Base-by-base conservation (phyloP, 257 asterid species). In the Petrea volubilis region DNA sequence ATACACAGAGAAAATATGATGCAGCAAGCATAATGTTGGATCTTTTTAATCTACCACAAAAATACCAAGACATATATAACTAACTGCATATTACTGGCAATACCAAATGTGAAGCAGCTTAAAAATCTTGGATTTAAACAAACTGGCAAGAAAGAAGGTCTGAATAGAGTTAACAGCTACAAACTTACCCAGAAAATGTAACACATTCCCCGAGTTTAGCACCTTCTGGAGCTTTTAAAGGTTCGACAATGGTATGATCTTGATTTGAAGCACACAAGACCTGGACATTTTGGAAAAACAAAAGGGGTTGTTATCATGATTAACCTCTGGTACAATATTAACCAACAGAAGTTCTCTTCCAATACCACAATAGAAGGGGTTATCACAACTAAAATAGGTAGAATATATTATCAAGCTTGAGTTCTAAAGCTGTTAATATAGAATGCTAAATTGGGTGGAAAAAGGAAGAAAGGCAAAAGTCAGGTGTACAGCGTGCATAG, bases 231-330 rank as follows among this genome's bases (percentile, higher is more conserved):
- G 85, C 84, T 18, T 67, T 63, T 17, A 87, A 74, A 58, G 93
- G 93, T 78, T 87, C 90, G 68, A 87, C 90, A 23, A 75, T 63
- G 2, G 87, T 75, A 72, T 87, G 90, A 40, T 87, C 93, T 60
- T 82, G 77, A 80, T 79, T 82, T 57, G 93, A 87, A 68, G 93
- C 90, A 75, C 93, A 87, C 70, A 87, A 62, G 29, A 87, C 93
- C 93, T 87, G 66, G 20, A 23, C 72, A 72, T 27, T 67, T 60
- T 18, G 18, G 27, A 49, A 18, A 49, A 5, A 18, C 25, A 49
- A 18, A 49, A n/a, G 27, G 2, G n/a, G 49, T 41, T 2, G 17
- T 10, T 13, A 11, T 0, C n/a, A 11, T 8, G 49, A 13, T n/a
- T 41, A 11, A 8, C 13, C 49, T 41, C 15, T 11, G 13, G 49